Evolutionary conservation across 176 grass and related monocot genomes (phyloP).

Genomic region (Urochloa ruziziensis): DNA sequence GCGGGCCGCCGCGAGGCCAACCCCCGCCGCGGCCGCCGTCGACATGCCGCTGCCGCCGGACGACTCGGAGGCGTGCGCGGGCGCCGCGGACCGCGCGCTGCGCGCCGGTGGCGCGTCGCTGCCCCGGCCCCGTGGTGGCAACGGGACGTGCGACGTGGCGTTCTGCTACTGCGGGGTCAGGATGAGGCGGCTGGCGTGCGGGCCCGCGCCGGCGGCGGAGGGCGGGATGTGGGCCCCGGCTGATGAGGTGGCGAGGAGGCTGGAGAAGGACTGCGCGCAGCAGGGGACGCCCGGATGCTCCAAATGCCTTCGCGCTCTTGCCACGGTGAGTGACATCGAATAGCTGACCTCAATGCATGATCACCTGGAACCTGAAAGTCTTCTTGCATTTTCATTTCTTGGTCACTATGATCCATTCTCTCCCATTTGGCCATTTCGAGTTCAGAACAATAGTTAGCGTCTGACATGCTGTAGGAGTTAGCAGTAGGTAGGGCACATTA

Average conservation of each 20-base stretch:
- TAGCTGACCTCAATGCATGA: neutral
- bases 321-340: constrained; percentile 59
- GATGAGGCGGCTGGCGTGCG: constrained; percentile 61
- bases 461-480: neutral
- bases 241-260: constrained; percentile 19
- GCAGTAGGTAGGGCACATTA: neutral
- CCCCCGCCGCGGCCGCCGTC: constrained; percentile 15
- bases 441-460: neutral
- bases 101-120: constrained; percentile 38
- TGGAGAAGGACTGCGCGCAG: constrained; percentile 57
- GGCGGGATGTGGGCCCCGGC: constrained; percentile 45
- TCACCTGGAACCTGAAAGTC: neutral
- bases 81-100: constrained; percentile 62
- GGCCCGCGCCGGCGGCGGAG: constrained; percentile 1
- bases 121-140: constrained; percentile 49
- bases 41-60: constrained; percentile 71
- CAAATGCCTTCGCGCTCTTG: constrained; percentile 69
- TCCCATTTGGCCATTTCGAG: neutral
- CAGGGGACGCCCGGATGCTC: constrained; percentile 62
- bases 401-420: neutral
- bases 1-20: neutral
- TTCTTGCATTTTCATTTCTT: neutral
- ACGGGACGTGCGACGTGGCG: constrained; percentile 74
- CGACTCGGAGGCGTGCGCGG: constrained; percentile 65
- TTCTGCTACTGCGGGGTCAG: constrained; percentile 85